phyloP scores from a whole-genome alignment of 23 red algal species.

The Gracilaria gracilis region DNA sequence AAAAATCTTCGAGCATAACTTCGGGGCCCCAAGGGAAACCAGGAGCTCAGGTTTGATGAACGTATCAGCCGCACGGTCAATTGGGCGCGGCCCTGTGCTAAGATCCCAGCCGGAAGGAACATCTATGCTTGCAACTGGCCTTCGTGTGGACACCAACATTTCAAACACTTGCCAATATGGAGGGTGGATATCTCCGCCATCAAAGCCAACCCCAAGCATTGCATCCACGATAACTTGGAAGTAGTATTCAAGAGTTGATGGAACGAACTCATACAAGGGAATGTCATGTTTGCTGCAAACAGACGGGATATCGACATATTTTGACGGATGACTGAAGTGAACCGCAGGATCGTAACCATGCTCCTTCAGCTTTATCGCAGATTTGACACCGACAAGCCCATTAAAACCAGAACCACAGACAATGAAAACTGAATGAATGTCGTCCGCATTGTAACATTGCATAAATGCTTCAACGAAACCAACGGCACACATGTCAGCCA shows the following conservation, averaged over 20 bases:
- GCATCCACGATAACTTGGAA: constrained; percentile 85
- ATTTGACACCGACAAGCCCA: constrained; percentile 46
- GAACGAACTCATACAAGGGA: constrained; percentile 75
- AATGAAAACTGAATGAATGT: constrained; percentile 35
- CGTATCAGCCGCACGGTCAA: constrained; percentile 64
- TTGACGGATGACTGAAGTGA: constrained; percentile 30
- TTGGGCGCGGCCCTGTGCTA: constrained; percentile 54
- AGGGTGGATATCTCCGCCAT: constrained; percentile 64
- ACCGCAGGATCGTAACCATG: constrained; percentile 50
- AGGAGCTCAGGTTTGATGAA: constrained; percentile 89
- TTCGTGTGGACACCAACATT: constrained; percentile 56
- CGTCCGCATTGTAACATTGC: constrained; percentile 28
- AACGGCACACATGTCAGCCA: constrained; percentile 40
- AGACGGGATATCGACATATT: constrained; percentile 26
- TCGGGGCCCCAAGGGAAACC: constrained; percentile 79
- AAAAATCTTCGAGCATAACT: constrained; percentile 71
- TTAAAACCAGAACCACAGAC: constrained; percentile 56
- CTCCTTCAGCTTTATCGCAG: constrained; percentile 38
- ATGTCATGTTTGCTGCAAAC: constrained; percentile 39
- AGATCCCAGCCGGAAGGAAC: constrained; percentile 90
- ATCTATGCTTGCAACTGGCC: constrained; percentile 78
- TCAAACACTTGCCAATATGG: constrained; percentile 67
- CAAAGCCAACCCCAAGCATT: constrained; percentile 74
- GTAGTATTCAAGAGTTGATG: constrained; percentile 86
- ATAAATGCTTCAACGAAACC: constrained; percentile 57